Percentiles rank a stretch among this genome's conserved stretches.
Conservation (phyloP, 2,329 filamentous ascomycete species). For the Periconia sp. region DNA sequence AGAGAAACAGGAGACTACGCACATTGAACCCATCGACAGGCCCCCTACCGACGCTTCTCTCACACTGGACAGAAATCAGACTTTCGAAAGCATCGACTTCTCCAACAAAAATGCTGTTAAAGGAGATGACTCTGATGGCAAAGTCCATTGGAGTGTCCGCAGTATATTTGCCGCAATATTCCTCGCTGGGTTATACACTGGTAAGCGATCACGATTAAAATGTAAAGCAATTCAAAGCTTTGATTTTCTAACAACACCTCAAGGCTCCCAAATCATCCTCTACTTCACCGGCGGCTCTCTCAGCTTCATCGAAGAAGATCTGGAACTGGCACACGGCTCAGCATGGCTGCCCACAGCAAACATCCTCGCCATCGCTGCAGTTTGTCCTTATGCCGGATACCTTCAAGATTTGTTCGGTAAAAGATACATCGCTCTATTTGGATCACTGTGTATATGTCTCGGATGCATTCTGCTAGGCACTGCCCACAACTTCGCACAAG, state of each 20-base stretch:
- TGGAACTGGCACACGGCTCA: conserved; percentile 22
- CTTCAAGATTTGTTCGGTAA: conserved; percentile 40
- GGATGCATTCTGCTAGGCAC: conserved; percentile 33
- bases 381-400: conserved; percentile 39
- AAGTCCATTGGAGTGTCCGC: conserved; percentile 38
- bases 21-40: conserved; percentile 24
- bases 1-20: conserved; percentile 26
- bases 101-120: conserved; percentile 40
- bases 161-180: conserved; percentile 40
- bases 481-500: conserved; percentile 34
- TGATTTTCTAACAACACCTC: conserved; percentile 19
- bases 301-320: conserved; percentile 31
- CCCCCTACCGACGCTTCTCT: conserved; percentile 22
- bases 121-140: conserved; percentile 45
- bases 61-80: conserved; percentile 26
- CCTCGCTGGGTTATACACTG: conserved; percentile 42
- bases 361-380: conserved; percentile 38
- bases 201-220: conserved; percentile 8
- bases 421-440: conserved; percentile 38
- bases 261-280: conserved; percentile 38
- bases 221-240: neutral
- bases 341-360: conserved; percentile 40
- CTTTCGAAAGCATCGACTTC: conserved; percentile 36
- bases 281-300: conserved; percentile 39
- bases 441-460: conserved; percentile 30